Percentiles rank a stretch among this genome's conserved stretches.
Conservation (phyloP, 2,329 filamentous ascomycete genomes). For the Akanthomyces lecanii region DNA sequence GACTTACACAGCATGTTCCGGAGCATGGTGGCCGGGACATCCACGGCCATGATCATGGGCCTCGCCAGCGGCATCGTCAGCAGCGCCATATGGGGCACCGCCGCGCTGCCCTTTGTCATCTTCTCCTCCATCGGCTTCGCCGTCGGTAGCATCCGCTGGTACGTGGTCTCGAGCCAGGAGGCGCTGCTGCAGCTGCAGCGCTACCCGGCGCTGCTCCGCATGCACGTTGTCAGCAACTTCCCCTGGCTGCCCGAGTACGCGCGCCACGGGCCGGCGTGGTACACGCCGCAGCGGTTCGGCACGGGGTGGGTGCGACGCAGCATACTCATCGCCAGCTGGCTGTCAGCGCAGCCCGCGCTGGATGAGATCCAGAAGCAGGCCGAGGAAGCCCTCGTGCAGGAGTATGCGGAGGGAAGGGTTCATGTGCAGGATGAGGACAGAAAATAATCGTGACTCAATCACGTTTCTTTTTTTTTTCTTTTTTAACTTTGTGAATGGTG, state of each 20-base stretch:
- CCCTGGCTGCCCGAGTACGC: conserved; percentile 21
- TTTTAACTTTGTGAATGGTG: too few relatives aligned
- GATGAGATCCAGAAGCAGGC: conserved; percentile 21
- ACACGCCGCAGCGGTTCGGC: conserved; percentile 17
- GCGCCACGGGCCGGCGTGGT: conserved; percentile 16
- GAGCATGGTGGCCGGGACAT: conserved; percentile 24
- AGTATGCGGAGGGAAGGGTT: not conserved
- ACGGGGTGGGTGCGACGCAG: conserved; percentile 21
- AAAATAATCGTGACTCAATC: too few relatives aligned
- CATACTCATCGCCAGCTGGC: conserved; percentile 22
- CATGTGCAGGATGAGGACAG: too few relatives aligned
- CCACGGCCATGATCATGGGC: conserved; percentile 20
- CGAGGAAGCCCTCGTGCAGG: conserved; percentile 19
- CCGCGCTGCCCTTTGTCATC: conserved; percentile 22
- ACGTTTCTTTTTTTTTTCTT: too few relatives aligned
- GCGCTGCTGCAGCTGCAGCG: conserved; percentile 21
- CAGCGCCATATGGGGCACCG: conserved; percentile 23
- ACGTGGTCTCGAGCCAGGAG: conserved; percentile 19
- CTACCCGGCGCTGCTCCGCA: conserved; percentile 22
- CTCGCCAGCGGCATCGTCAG: conserved; percentile 18
- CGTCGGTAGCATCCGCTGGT: conserved; percentile 22
- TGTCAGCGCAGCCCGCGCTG: conserved; percentile 22
- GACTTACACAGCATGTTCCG: conserved; percentile 22
- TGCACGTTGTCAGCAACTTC: conserved; percentile 24
- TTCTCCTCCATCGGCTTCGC: conserved; percentile 22